A percentile compares a stretch with the other conserved stretches of the same genome.
Conservation (phyloP, 225 moss, liverwort and hornwort species). For the Physcomitrium patens region DNA sequence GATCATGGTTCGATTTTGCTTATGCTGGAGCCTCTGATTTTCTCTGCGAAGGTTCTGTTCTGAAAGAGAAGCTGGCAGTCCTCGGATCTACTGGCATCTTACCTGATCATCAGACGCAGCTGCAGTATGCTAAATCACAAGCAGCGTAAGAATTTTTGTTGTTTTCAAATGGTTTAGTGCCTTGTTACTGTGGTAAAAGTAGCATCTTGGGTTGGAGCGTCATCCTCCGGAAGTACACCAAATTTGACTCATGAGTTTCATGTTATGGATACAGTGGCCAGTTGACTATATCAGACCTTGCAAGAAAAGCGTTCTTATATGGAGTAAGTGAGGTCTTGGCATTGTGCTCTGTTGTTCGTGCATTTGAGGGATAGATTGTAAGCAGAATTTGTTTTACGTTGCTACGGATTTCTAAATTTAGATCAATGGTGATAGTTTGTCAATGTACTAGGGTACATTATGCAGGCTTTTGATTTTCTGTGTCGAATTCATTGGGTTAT, state of each 20-base stretch:
- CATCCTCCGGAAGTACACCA: neutral
- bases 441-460: neutral
- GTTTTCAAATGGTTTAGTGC: slow-evolving; percentile 1
- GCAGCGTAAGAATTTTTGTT: slow-evolving; percentile 61
- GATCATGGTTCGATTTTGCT: slow-evolving; percentile 19
- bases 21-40: slow-evolving; percentile 31
- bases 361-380: neutral
- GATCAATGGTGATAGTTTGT: neutral
- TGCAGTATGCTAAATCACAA: slow-evolving; percentile 90
- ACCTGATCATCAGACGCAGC: slow-evolving; percentile 87
- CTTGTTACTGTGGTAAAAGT: neutral
- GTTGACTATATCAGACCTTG: slow-evolving; percentile 92
- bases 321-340: slow-evolving; percentile 67
- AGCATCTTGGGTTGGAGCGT: neutral
- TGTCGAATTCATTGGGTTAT: slow-evolving; percentile 7
- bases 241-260: slow-evolving; percentile 30
- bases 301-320: slow-evolving; percentile 97
- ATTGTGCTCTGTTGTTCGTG: neutral
- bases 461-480: slow-evolving; percentile 6
- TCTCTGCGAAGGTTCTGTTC: slow-evolving; percentile 63
- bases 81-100: slow-evolving; percentile 86
- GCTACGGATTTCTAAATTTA: neutral
- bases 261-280: slow-evolving; percentile 72
- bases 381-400: neutral
- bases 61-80: slow-evolving; percentile 94